Evolutionary conservation across 139 green algal genomes (phyloP).

Genomic region (Chlamydomonas sp.): DNA sequence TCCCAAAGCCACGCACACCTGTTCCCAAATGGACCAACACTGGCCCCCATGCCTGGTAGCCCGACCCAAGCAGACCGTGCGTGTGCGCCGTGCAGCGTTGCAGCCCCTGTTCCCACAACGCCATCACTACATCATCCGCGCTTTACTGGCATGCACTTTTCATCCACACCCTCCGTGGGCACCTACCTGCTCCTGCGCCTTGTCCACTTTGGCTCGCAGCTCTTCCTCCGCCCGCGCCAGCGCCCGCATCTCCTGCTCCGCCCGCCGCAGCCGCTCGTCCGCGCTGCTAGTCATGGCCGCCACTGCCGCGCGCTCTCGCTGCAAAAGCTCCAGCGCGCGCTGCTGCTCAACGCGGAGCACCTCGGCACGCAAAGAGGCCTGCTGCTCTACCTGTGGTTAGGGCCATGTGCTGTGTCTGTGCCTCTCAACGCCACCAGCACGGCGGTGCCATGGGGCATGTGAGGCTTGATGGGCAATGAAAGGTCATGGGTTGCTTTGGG

Average conservation of each 20-base stretch:
- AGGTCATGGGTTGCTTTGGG: too few species aligned
- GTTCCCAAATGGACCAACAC: not conserved
- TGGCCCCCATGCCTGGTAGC: too few species aligned
- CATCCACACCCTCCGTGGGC: too few species aligned
- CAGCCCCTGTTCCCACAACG: not conserved
- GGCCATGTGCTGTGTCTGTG: too few species aligned
- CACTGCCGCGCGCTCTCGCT: slow-evolving; percentile 14
- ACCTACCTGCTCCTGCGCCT: slow-evolving; percentile 24
- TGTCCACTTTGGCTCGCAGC: not conserved
- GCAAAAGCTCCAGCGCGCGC: slow-evolving; percentile 35
- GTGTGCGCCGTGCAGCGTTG: not conserved
- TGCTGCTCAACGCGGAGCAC: slow-evolving; percentile 33
- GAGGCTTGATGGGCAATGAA: not conserved
- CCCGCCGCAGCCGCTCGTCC: slow-evolving; percentile 9
- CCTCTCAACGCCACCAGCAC: not conserved
- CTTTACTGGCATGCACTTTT: too few species aligned
- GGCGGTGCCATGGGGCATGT: too few species aligned
- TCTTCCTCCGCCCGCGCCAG: slow-evolving; percentile 9
- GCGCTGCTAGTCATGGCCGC: not conserved
- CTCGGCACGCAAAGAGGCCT: slow-evolving; percentile 1
- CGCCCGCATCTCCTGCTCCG: slow-evolving; percentile 14
- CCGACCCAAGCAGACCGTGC: not conserved
- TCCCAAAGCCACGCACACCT: not conserved
- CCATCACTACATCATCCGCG: not conserved
- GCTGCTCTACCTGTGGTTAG: not conserved